Evolutionary conservation across 2,329 filamentous ascomycete species (phyloP), one percentile per base, ranked within the genome.

Genomic region (Neopestalotiopsis sp.): DNA sequence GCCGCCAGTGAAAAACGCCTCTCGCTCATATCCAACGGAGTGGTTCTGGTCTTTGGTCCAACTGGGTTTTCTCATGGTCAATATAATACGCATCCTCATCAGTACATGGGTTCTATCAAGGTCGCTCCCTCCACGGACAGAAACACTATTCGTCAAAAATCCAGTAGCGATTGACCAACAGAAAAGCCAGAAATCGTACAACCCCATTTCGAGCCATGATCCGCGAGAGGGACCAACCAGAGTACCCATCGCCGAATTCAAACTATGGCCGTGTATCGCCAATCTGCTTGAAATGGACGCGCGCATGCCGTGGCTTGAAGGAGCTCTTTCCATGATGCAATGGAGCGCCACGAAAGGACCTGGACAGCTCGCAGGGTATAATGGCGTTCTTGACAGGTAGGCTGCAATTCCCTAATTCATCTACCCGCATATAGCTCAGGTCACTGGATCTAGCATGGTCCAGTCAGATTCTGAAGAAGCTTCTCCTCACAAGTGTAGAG

Each of bases 231-330:
- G 68, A 66, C 72, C 74, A 70, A 66, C 66, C 71, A 88, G 86
- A 78, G 87, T 86, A 69, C 92, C 94, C 66, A 87, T 98, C 74
- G 82, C 96, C 70, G 87, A 88, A 73, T 97, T 96, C 86, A 89
- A 88, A 75, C 79, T 94, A 66, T 97, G 93, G 90, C 85, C 90
- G 75, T 93, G 92, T 81, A 79, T 91, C 68, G 90, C 90, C 71
- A 90, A 89, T 79, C 81, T 97, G 71, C 82, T 94, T 74, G 90
- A 94, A 84, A 81, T 97, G 77, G 86, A 91, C 73, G 81, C 84
- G 73, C 92, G 94, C 80, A 97, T 97, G 94, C 95, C 95, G 72
- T 98, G 95, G 95, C 87, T 97, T 68, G 87, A 86, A 77, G 94
- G 94, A 77, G 84, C 89, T 74, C 79, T 96, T 70, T 92, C 92